Evolutionary conservation across 108 stramenopile species (phyloP).

Genomic region (Skeletonema marinoi): DNA sequence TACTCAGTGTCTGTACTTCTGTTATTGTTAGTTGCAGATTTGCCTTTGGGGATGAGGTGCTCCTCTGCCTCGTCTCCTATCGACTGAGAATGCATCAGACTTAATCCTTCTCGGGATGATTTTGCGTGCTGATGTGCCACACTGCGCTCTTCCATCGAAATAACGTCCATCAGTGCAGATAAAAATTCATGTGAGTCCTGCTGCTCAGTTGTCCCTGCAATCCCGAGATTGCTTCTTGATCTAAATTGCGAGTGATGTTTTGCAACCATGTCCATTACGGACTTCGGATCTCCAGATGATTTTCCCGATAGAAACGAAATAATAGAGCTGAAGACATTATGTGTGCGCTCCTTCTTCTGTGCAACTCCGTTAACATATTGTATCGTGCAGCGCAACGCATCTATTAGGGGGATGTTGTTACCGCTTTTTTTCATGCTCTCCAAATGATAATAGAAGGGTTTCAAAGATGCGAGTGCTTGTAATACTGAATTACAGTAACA

Average conservation of each 20-base stretch:
- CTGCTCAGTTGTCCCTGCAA: constrained; percentile 53
- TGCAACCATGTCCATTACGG: constrained; percentile 42
- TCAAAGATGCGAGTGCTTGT: constrained; percentile 75
- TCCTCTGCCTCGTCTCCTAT: background rate
- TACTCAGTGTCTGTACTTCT: background rate
- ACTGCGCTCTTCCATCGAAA: constrained; percentile 29
- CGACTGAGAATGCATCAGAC: background rate
- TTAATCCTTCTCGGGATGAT: background rate
- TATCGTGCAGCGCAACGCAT: constrained; percentile 26
- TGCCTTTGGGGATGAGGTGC: background rate
- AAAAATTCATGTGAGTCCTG: constrained; percentile 89
- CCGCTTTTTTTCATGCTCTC: constrained; percentile 34
- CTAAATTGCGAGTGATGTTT: constrained; percentile 60
- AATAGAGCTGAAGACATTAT: constrained; percentile 13
- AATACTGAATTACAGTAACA: constrained; percentile 83
- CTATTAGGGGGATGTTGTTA: background rate
- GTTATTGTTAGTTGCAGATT: background rate
- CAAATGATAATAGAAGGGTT: constrained; percentile 58
- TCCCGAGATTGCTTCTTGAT: constrained; percentile 11
- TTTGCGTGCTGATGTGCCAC: background rate
- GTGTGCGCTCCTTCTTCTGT: background rate
- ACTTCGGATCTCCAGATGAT: constrained; percentile 19
- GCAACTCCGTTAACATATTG: constrained; percentile 47
- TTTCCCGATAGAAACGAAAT: background rate
- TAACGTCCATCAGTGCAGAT: constrained; percentile 66